Percentiles rank a stretch among this genome's conserved stretches.
These are phyloP conservation scores for Alternaria sp. DNA, from an alignment of 2,329 filamentous ascomycete species.

Conservation along the genomic window DNA sequence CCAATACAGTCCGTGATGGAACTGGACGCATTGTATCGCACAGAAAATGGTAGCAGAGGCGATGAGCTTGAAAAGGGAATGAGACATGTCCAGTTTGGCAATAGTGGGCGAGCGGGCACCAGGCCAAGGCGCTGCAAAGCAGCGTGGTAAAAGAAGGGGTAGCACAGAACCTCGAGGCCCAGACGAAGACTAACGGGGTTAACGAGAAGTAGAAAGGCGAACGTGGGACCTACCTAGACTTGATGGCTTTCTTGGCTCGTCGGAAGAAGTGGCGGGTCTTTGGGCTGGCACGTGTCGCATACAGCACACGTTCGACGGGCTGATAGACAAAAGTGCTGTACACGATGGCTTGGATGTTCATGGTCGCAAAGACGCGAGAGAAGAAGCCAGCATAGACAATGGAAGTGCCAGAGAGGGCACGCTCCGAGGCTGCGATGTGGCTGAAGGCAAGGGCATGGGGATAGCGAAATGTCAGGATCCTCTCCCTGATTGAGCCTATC, in stretches of 20 bases:
- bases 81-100: constrained; percentile 38
- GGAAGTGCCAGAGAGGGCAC: constrained; percentile 24
- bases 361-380: constrained; percentile 29
- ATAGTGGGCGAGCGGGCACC: constrained; percentile 34
- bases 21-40: constrained; percentile 23
- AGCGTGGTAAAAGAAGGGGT: constrained; percentile 45
- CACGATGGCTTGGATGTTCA: constrained; percentile 30
- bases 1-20: constrained; percentile 24
- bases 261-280: constrained; percentile 32
- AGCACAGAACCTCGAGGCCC: constrained; percentile 39
- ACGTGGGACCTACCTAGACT: constrained; percentile 28
- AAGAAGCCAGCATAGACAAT: constrained; percentile 42
- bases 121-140: constrained; percentile 44
- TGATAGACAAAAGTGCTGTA: constrained; percentile 32
- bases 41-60: constrained; percentile 34
- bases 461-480: constrained; percentile 43
- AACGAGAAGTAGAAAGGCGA: constrained; percentile 2
- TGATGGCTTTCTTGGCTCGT: constrained; percentile 30
- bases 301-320: constrained; percentile 41
- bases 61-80: constrained; percentile 41
- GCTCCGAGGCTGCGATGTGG: constrained; percentile 38
- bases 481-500: constrained; percentile 43
- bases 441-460: constrained; percentile 31
- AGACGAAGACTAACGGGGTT: constrained; percentile 36
- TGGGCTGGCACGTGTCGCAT: constrained; percentile 27